Base-by-base conservation (phyloP, 768 basidiomycete species). In the Lactifluus pinguis region DNA sequence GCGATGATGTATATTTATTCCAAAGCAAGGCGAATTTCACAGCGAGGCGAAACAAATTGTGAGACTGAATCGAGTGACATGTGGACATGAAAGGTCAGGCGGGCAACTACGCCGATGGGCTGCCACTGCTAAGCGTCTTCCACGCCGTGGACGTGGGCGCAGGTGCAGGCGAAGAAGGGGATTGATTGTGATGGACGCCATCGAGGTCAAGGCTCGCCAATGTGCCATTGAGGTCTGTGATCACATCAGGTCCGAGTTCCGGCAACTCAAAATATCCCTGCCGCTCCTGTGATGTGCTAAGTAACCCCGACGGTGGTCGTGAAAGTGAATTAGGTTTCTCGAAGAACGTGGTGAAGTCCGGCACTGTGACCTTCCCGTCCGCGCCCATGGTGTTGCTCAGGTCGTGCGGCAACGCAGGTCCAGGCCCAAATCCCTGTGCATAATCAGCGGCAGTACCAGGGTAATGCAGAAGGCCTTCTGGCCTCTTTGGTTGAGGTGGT, bases 161-260 rank as follows among this genome's bases (percentile, higher is more conserved):
- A 25, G 47, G 38, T 38, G 44, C 25, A 7, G 56, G 41, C 14
- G 53, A 7, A n/a, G 53, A 49, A 25, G 60, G 42, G 17, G 60
- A 53, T n/a, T 41, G 55, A 17, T 54, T 52, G 9, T 62, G 48
- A 30, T 67, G 63, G 32, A 49, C 48, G 60, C 72, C 65, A 67
- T 84, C 85, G 59, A 91, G 73, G 64, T 89, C 80, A 15, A 91
- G 79, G 69, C 84, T 88, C 38, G 89, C 86, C 42, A 92, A 76
- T 32, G 85, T 88, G 21, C 86, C 85, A 66, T 87, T 90, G 55
- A 92, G 71, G 71, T 89, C 87, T 42, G 82, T 81, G 65, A 91
- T 79, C 34, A 70, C 53, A 60, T 85, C 84, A 17, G 77, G 75
- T 52, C 81, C 81, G 47, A 14, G 60, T 30, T 49, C 61, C 7